Base-by-base conservation (phyloP, 2,329 filamentous ascomycete genomes). In the Paecilomyces variotii region DNA sequence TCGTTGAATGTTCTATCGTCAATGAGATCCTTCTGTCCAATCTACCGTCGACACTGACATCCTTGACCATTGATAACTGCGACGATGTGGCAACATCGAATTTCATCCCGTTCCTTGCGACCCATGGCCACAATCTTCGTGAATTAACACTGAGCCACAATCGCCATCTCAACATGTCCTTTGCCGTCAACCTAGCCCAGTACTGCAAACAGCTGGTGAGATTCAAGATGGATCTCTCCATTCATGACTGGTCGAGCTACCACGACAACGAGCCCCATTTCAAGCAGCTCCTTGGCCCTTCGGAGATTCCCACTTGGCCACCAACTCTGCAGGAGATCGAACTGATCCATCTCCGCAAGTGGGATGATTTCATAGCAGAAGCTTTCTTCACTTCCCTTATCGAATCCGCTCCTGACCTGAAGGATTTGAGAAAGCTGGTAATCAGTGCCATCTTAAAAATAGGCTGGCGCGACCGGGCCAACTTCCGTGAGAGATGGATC, bases 371-470 rank as follows among this genome's bases (percentile, higher is more conserved):
- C 34, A 84, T 86, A 0, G 91, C 91, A 0, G 85, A 89, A 65
- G 85, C 84, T 59, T 90, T 97, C 65, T 89, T 97, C 64, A 81
- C 84, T 49, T 94, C 90, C 14, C 78, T 97, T 1, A 82, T 93
- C 25, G 82, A 91, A 59, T 85, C 84, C 55, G 90, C 91, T 0
- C 77, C 81, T 1, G 74, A 81, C 2, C 72, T 97, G 25, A 83
- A 80, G 0, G 77, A 85, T 59, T 80, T 97, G 26, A 86, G 91
- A 7, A 79, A 82, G 51, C 76, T 97, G 10, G 80, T 83, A 1
- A 83, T 97, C 63, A 89, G 87, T 66, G 87, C 88, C 0, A 93
- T 91, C 72, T 79, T 97, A 54, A 85, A 92, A 67, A 86, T 88
- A 27, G 79, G 80, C 10, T 96, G 91, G 90, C 87, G 91, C 61